Evolutionary conservation across 805 yeast genomes (phyloP).

Genomic region (Saccharomyces kudriavzevii): DNA sequence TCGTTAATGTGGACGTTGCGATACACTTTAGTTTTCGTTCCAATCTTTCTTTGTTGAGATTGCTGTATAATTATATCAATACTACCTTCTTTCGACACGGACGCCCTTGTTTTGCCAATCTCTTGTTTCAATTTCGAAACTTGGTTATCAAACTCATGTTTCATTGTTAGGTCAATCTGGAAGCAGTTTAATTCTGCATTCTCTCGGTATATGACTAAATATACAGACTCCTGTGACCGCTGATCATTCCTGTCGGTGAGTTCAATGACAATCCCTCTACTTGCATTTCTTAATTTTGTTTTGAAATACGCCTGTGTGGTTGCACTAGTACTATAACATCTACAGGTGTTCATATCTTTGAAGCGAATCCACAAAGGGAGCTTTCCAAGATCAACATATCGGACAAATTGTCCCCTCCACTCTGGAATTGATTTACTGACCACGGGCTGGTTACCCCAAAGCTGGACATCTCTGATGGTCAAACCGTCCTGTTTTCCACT

Average conservation of each 20-base stretch:
- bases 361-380: constrained; percentile 25
- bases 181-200: constrained; percentile 3
- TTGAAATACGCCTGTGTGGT: constrained; percentile 24
- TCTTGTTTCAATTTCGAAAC: background rate
- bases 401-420: constrained; percentile 14
- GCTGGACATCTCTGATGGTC: constrained; percentile 22
- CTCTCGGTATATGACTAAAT: background rate
- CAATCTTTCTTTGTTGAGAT: constrained; percentile 11
- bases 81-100: constrained; percentile 5
- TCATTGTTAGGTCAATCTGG: constrained; percentile 2
- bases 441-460: constrained; percentile 14
- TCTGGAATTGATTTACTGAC: background rate
- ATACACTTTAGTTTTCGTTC: constrained; percentile 10
- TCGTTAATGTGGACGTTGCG: constrained; percentile 20
- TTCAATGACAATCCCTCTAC: constrained; percentile 20
- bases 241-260: constrained; percentile 6
- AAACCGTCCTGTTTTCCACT: constrained; percentile 16
- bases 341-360: background rate
- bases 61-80: constrained; percentile 19
- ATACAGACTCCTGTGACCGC: constrained; percentile 3
- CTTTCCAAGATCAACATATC: constrained; percentile 16
- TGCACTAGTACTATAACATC: constrained; percentile 21
- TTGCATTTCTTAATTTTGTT: constrained; percentile 16
- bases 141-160: constrained; percentile 5
- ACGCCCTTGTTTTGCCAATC: background rate